A percentile compares a stretch with the other conserved stretches of the same genome.
These are phyloP conservation scores for Kwoniella botswanensis DNA, from an alignment of 768 basidiomycete species.

Conservation along the genomic window DNA sequence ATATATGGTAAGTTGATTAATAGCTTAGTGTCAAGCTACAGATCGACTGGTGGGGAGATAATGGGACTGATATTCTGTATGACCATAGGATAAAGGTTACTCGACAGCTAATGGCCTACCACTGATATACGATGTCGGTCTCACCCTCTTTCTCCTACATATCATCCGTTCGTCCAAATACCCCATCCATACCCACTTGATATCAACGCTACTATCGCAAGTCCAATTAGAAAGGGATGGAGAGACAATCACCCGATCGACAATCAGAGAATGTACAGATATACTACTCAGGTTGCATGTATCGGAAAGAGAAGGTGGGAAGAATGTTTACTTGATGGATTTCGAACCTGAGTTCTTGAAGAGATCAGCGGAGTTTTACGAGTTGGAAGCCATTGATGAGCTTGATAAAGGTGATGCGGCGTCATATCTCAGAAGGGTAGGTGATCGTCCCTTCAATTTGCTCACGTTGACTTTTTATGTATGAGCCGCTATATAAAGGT, in stretches of 20 bases:
- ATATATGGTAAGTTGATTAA: slow-evolving; percentile 77
- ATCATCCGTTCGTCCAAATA: slow-evolving; percentile 63
- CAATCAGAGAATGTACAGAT: slow-evolving; percentile 85
- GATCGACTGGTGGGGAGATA: no score
- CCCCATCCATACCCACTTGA: slow-evolving; percentile 81
- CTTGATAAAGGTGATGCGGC: slow-evolving; percentile 77
- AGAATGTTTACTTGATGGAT: slow-evolving; percentile 77
- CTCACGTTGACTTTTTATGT: no score
- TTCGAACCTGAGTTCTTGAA: slow-evolving; percentile 80
- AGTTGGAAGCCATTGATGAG: slow-evolving; percentile 71
- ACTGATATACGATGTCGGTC: slow-evolving; percentile 78
- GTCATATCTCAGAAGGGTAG: slow-evolving; percentile 78
- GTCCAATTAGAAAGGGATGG: slow-evolving; percentile 91
- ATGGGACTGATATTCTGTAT: no score
- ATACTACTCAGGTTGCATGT: slow-evolving; percentile 71
- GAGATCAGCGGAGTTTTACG: slow-evolving; percentile 80
- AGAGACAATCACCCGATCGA: slow-evolving; percentile 85
- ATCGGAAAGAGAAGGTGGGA: slow-evolving; percentile 56
- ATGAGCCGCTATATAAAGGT: no score
- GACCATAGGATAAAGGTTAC: slow-evolving; percentile 83
- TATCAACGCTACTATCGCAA: slow-evolving; percentile 80
- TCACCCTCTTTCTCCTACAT: slow-evolving; percentile 78
- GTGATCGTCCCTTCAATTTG: no score
- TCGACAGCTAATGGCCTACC: slow-evolving; percentile 75
- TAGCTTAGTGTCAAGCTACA: background rate